phyloP scores from a whole-genome alignment of 352 stramenopile species.

The Phytophthora agathidicida region DNA sequence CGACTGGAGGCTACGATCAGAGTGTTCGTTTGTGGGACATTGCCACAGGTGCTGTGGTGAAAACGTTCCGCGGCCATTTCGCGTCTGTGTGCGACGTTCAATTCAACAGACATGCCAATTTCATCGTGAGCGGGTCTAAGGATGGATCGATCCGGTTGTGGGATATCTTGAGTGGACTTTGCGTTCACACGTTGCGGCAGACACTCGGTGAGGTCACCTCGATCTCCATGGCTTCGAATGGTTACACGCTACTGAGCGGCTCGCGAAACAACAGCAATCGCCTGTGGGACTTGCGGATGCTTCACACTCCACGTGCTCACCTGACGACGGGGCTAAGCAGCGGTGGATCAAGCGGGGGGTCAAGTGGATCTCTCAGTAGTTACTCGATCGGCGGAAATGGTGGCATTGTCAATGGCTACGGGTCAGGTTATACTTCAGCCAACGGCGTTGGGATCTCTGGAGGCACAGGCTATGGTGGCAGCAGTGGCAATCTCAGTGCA shows the following conservation, averaged over 20 bases:
- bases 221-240: constrained; percentile 83
- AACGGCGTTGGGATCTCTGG: constrained; percentile 28
- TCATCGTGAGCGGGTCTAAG: constrained; percentile 88
- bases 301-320: constrained; percentile 70
- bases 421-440: constrained; percentile 16
- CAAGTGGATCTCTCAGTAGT: constrained; percentile 35
- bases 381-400: constrained; percentile 20
- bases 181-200: constrained; percentile 85
- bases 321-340: constrained; percentile 45
- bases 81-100: constrained; percentile 87
- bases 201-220: constrained; percentile 89
- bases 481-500: constrained; percentile 31
- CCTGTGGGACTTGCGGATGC: constrained; percentile 90
- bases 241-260: constrained; percentile 79
- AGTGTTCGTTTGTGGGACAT: constrained; percentile 89
- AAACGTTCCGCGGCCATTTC: constrained; percentile 83
- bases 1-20: constrained; percentile 88
- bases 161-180: constrained; percentile 89
- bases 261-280: constrained; percentile 90
- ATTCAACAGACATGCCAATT: constrained; percentile 88
- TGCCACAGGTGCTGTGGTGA: constrained; percentile 64
- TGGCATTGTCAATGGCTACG: constrained; percentile 25
- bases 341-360: constrained; percentile 27
- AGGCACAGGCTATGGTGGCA: constrained; percentile 25
- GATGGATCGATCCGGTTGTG: constrained; percentile 87